Base-by-base conservation (phyloP, 148 eudicot species). In the Bassia scoparia region DNA sequence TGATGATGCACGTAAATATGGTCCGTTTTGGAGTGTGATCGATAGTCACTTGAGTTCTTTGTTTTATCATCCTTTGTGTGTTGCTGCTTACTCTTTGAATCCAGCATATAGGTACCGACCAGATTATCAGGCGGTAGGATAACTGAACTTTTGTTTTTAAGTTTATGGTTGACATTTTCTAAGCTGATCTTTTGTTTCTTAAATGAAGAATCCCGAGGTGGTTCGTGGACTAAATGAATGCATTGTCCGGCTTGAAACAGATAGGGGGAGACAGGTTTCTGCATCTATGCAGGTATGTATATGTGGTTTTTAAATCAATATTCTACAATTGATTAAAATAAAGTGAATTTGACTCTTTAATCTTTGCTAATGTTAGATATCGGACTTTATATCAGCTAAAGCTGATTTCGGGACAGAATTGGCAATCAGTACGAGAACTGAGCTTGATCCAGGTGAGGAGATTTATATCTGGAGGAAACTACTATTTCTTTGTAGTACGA, bases 351-450 rank as follows among this genome's bases (percentile, higher is more conserved):
- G 46, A 35, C 71, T 48, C 44, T 74, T 68, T n/a, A n/a, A n/a
- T n/a, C 44, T 61, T n/a, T n/a, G n/a, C 41, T 9, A 49, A 50
- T 73, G 73, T 61, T 90, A 93, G 98, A 90, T 89, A 71, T 85
- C 98, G 37, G 96, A 90, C 76, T 93, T 90, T 80, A 79, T 89
- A 62, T 87, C 94, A 69, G 98, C 96, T 63, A 93, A 89, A 86
- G 98, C 94, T 81, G 98, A 93, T 86, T 93, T 93, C 81, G 96
- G 96, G 78, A 93, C 98, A 75, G 98, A 93, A 74, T 78, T 93
- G 89, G 98, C 96, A 75, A 83, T 93, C 72, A 89, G 88, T 77
- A 93, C 96, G 37, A 85, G 98, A 84, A 76, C 90, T 66, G 96
- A 93, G 84, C 88, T 93, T 73, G 90, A 93, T 84, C 98, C 98